Base-by-base conservation (phyloP, 2,329 filamentous ascomycete species). In the Fusarium camptoceras region DNA sequence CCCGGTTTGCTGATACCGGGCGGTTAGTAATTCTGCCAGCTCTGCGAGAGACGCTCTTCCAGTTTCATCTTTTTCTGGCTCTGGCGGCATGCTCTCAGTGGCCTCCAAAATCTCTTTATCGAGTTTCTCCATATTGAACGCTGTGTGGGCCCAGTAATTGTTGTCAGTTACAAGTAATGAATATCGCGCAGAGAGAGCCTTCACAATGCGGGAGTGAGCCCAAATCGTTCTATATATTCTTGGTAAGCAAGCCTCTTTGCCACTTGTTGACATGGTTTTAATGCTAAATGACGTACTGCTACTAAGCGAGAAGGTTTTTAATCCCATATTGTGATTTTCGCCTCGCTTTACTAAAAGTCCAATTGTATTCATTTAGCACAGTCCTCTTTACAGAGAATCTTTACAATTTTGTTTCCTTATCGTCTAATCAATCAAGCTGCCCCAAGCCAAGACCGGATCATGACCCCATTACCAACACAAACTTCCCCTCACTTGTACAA, bases 161-260 rank as follows among this genome's bases (percentile, higher is more conserved):
- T 37, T 37, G 18, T 37, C 34, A 37, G 34, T 37, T 37, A 6
- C 4, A n/a, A 37, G 3, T n/a, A 6, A 37, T n/a, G 6, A 6
- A 37, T 37, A 11, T 37, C 9, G 9, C 18, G 34, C 16, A 37
- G 34, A 37, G 18, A 9, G 34, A 37, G 18, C 3, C 1, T 37
- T 11, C 1, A n/a, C 16, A 37, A 37, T 6, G 9, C 9, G 9
- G 34, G 16, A 3, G 9, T 37, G 11, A n/a, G 34, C 18, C 5
- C 3, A 3, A 6, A 37, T 0, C 0, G 18, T n/a, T n/a, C 5
- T 6, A 0, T 4, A 1, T 37, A n/a, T 37, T 18, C 16, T 37
- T n/a, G 9, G 3, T n/a, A 2, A 3, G 18, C 16, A 2, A 3
- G 18, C 16, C 34, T 37, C 5, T 10, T 5, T 30, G 5, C 31